phyloP scores from a whole-genome alignment of 805 yeast species.

The Spathaspora gorwiae region DNA sequence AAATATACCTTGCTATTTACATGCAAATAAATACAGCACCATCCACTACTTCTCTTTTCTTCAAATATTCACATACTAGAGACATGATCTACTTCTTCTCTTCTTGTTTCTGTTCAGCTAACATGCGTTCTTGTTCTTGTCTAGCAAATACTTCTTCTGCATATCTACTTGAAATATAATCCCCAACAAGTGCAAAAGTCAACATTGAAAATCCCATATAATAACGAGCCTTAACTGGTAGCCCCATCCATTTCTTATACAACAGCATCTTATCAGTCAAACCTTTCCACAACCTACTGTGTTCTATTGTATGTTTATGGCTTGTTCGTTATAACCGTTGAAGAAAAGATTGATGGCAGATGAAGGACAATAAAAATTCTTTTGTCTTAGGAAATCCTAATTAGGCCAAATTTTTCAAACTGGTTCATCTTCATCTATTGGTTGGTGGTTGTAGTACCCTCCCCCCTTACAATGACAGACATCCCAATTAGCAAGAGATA shows the following conservation, averaged over 20 bases:
- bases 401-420: too few relatives aligned
- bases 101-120: slow-evolving; percentile 5
- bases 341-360: too few relatives aligned
- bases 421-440: too few relatives aligned
- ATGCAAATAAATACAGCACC: not conserved
- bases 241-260: slow-evolving; percentile 34
- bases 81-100: not conserved
- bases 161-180: slow-evolving; percentile 31
- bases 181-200: slow-evolving; percentile 36
- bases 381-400: too few relatives aligned
- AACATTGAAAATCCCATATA: slow-evolving; percentile 40
- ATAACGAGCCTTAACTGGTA: slow-evolving; percentile 37
- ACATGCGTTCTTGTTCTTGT: slow-evolving; percentile 21
- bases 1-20: not conserved
- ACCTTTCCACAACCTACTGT: too few relatives aligned
- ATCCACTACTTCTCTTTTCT: not conserved
- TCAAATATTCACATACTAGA: not conserved
- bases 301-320: too few relatives aligned
- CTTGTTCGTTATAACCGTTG: too few relatives aligned
- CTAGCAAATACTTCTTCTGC: slow-evolving; percentile 35
- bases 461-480: slow-evolving; percentile 5
- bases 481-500: slow-evolving; percentile 14
- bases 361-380: too few relatives aligned
- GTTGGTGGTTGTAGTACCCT: too few relatives aligned
- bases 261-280: slow-evolving; percentile 11